Evolutionary conservation across 2,329 filamentous ascomycete species (phyloP), one percentile per base, ranked within the genome.

Genomic region (Rhynchosporium secalis): DNA sequence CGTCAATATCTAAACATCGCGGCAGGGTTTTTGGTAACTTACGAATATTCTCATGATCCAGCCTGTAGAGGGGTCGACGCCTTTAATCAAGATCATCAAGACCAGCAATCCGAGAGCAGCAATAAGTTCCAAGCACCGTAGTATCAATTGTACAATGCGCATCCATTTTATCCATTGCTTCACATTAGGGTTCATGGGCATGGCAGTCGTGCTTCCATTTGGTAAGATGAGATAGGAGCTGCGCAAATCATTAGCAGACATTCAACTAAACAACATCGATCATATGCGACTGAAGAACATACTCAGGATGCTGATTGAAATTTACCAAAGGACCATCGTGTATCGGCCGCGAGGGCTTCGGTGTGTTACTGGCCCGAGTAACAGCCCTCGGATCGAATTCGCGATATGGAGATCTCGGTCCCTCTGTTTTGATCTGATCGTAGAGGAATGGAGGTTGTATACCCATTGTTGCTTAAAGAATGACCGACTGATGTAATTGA

Each of bases 261-360:
- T 46, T 26, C 10, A 31, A n/a, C 56, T 20, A 13, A 31, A 28
- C 4, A 36, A 12, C 20, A 20, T 41, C 28, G 47, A 12, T 33
- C 26, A 26, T 20, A 45, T 56, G 29, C 45, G 28, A 41, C 4
- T 54, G 36, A 57, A 36, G 10, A 20, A 78, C 86, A 72, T 82
- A 92, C 88, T 97, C 92, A 1, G 93, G 92, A 75, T 96, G 93
- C 62, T 85, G 83, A 75, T 96, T 95, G 80, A 96, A 89, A 63
- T 89, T 84, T 66, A 97, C 78, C 66, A 96, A 78, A 12, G 92
- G 92, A 0, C 92, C 92, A 58, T 90, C 81, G 49, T 81, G 83
- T 80, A 89, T 88, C 47, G 84, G 81, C 71, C 82, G 87, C 31
- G 77, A 80, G 46, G 84, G 79, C 59, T 85, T 84, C 12, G 85